Conservation (phyloP, 1,284 basidiomycete genomes). For the Austropuccinia psidii region DNA sequence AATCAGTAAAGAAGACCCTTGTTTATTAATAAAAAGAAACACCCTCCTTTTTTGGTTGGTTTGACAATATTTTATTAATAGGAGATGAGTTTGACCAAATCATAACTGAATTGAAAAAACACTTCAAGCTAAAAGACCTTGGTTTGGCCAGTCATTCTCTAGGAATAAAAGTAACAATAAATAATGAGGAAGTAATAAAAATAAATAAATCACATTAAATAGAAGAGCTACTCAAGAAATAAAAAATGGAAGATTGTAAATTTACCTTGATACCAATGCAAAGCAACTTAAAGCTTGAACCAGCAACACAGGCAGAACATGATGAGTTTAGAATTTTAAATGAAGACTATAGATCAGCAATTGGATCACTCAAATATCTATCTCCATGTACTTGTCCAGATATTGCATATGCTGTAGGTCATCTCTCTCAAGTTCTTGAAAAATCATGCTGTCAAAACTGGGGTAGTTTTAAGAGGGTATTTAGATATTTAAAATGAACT, state of each 20-base stretch:
- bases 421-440: not conserved
- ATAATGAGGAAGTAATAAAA: not conserved
- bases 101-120: not conserved
- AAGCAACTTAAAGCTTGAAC: not conserved
- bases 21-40: not conserved
- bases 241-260: not conserved
- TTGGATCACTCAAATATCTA: not conserved
- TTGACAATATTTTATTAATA: slow-evolving; percentile 1
- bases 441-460: not conserved
- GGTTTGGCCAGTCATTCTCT: not conserved
- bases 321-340: not conserved
- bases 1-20: slow-evolving; percentile 10
- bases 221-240: not conserved
- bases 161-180: slow-evolving; percentile 1
- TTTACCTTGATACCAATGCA: not conserved
- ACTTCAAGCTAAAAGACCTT: slow-evolving; percentile 8
- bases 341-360: not conserved
- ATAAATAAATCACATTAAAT: not conserved
- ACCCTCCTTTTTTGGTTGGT: not conserved
- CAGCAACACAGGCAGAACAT: not conserved
- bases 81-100: not conserved
- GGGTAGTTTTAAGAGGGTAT: not conserved
- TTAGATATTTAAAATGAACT: slow-evolving; percentile 4
- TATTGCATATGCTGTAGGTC: not conserved
- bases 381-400: not conserved